Base-by-base conservation (phyloP, 257 asterid species). In the Plectranthus barbatus region DNA sequence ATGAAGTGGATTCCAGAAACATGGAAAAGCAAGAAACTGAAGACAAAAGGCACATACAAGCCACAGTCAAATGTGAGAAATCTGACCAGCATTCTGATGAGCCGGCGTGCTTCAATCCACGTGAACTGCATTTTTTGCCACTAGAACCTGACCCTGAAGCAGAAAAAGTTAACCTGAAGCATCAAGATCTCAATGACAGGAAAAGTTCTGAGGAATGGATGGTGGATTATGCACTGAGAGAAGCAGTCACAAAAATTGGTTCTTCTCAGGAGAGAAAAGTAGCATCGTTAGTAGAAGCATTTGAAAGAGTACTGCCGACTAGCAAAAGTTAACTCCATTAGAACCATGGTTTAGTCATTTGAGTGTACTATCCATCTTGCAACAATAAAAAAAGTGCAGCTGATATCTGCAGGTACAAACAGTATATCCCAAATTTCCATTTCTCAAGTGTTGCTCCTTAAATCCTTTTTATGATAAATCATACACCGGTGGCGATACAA, bases 141-240 rank as follows among this genome's bases (percentile, higher is more conserved):
- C 5, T 73, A 51, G 84, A 85, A 36, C 70, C 80, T 24, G 82
- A 69, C 5, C 75, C 74, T 24, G 81, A 75, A 57, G 73, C 80
- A 4, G 90, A 85, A 62, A 77, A 76, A 56, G 86, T 85, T 46
- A 85, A 71, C 67, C 87, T 85, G 39, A 77, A 65, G 79, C 86
- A 83, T 70, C 87, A 79, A 54, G 75, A 42, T 56, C 67, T 79
- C 24, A 83, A 83, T 45, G 86, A 72, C 14, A 64, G 76, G 66
- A 83, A 70, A 67, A 75, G 75, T 31, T 56, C 86, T 2, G 90
- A 85, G 64, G 94, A 85, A 64, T 85, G 90, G 94, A 85, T 83
- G 90, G 62, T 85, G 0, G 94, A 85, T 60, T 68, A 71, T 34
- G 94, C 90, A 48, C 80, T 83, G 49, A 81, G 80, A 58, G 73